These are phyloP conservation scores for Mycena rebaudengoi DNA, from an alignment of 768 basidiomycete species.

Conservation along the genomic window DNA sequence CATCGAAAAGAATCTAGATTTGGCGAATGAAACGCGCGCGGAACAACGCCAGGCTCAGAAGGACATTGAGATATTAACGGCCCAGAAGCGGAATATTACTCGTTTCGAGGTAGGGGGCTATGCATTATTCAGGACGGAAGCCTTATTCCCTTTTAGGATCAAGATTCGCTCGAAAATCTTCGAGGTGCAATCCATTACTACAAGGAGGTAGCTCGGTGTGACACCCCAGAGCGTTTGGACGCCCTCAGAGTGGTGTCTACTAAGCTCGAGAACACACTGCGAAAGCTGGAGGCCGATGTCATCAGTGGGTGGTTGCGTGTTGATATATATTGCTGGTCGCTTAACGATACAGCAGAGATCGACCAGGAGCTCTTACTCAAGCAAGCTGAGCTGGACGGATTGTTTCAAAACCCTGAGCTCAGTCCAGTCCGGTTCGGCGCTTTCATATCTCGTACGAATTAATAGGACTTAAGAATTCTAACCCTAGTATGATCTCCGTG, in stretches of 20 bases:
- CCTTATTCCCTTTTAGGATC: constrained; percentile 49
- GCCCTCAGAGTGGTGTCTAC: constrained; percentile 51
- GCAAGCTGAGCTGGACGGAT: constrained; percentile 48
- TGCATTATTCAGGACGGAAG: not conserved
- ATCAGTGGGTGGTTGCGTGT: constrained; percentile 52
- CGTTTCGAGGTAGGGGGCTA: constrained; percentile 60
- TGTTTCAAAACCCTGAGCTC: constrained; percentile 75
- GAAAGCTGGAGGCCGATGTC: constrained; percentile 60
- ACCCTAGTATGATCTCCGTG: constrained; percentile 79
- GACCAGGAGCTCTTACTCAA: constrained; percentile 57
- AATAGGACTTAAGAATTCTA: not conserved
- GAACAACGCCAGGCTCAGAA: constrained; percentile 50
- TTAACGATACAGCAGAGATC: too few relatives aligned
- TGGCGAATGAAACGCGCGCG: constrained; percentile 47
- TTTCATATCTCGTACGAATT: not conserved
- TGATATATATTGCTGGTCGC: too few relatives aligned
- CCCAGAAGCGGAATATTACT: constrained; percentile 57
- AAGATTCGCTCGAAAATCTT: constrained; percentile 70
- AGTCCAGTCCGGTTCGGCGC: constrained; percentile 59
- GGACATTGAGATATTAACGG: constrained; percentile 57
- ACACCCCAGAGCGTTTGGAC: constrained; percentile 49
- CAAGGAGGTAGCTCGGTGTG: constrained; percentile 68
- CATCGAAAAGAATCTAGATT: constrained; percentile 62
- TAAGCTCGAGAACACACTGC: constrained; percentile 63
- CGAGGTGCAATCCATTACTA: constrained; percentile 74